Conservation (phyloP, 2,329 filamentous ascomycete genomes). For the Sporothrix sp. region DNA sequence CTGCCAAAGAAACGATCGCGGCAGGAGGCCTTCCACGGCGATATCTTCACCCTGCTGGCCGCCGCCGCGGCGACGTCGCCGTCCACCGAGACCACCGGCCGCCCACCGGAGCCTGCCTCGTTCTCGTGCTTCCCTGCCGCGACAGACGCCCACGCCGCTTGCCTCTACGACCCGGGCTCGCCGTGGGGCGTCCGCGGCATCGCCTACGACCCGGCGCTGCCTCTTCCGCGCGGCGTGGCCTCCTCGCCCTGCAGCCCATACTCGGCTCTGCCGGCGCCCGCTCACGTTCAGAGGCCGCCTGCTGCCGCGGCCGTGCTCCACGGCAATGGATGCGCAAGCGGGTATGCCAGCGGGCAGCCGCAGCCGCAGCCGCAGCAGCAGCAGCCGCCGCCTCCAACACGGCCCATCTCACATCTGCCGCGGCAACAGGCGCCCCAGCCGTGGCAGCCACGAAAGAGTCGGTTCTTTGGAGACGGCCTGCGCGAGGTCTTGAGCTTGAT, state of each 20-base stretch:
- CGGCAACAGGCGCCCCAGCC: too few species aligned
- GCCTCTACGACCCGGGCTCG: conserved; percentile 12
- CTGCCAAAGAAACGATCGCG: conserved; percentile 4
- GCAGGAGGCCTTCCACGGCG: background rate
- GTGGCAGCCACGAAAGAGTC: background rate
- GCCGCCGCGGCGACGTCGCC: background rate
- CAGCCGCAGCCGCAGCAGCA: background rate
- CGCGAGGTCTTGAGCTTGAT: conserved; percentile 1
- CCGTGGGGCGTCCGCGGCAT: conserved; percentile 15
- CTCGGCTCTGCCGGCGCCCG: background rate
- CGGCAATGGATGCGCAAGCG: too few species aligned
- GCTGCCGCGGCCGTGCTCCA: too few species aligned
- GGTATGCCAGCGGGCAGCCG: background rate
- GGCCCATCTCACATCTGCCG: too few species aligned
- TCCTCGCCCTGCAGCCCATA: background rate
- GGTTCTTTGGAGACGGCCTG: background rate
- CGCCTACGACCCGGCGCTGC: conserved; percentile 14
- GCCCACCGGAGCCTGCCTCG: background rate
- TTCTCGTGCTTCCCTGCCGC: background rate
- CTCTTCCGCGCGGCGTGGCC: background rate
- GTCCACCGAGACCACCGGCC: too few species aligned
- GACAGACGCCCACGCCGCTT: background rate
- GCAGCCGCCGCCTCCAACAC: background rate
- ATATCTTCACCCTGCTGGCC: background rate
- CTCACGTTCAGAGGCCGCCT: too few species aligned